Percentiles rank a stretch among this genome's conserved stretches.
Conservation (phyloP, 2,329 filamentous ascomycete species). For the Cercospora brassicicola region DNA sequence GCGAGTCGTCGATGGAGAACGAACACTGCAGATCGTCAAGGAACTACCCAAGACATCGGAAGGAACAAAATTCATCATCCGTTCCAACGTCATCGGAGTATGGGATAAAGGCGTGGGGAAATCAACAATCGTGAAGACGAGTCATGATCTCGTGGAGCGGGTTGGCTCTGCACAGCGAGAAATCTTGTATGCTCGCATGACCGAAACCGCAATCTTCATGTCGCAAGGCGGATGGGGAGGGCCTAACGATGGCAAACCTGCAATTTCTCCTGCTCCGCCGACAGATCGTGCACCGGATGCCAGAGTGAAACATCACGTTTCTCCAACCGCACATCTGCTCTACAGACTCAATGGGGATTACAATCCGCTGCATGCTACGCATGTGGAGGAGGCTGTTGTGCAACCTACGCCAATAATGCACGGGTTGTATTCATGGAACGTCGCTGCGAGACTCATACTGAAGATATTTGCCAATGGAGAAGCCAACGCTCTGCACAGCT, state of each 20-base stretch:
- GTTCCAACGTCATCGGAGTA: constrained; percentile 75
- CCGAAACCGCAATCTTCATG: constrained; percentile 74
- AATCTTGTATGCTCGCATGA: constrained; percentile 53
- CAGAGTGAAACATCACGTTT: constrained; percentile 2
- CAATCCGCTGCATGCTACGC: constrained; percentile 88
- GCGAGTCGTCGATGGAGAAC: constrained; percentile 79
- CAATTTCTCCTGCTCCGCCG: neutral
- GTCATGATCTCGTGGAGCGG: constrained; percentile 69
- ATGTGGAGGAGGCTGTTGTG: constrained; percentile 69
- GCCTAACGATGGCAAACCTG: constrained; percentile 63
- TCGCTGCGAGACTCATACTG: constrained; percentile 68
- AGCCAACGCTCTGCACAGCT: constrained; percentile 77
- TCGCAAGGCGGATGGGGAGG: constrained; percentile 80
- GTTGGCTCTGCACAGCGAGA: constrained; percentile 34
- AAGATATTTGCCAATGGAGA: constrained; percentile 70
- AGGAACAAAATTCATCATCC: constrained; percentile 71
- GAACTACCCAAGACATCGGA: constrained; percentile 69
- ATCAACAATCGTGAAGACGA: constrained; percentile 75
- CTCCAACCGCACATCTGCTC: constrained; percentile 68
- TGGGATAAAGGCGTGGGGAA: constrained; percentile 82
- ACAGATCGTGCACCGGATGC: neutral
- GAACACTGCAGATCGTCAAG: constrained; percentile 68
- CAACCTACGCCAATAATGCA: constrained; percentile 84
- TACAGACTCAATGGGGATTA: constrained; percentile 90
- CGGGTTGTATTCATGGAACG: constrained; percentile 83